Conservation (phyloP, 1,139 yeast species). For the Diutina catenulata region DNA sequence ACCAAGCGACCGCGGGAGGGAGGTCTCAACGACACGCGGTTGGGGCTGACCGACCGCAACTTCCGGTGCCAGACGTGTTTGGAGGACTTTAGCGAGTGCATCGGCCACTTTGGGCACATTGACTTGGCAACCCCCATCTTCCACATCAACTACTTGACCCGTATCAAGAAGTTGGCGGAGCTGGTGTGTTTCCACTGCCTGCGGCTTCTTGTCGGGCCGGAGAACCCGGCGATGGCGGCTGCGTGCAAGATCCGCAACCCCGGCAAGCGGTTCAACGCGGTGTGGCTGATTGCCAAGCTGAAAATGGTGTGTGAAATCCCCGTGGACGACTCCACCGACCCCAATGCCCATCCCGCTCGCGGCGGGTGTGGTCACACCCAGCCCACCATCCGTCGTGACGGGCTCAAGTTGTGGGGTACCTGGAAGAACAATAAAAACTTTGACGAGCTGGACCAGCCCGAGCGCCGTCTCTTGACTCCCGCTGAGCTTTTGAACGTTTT, state of each 20-base stretch:
- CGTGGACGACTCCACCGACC: slow-evolving; percentile 32
- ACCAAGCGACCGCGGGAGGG: slow-evolving; percentile 93
- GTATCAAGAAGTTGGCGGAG: slow-evolving; percentile 90
- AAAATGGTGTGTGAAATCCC: slow-evolving; percentile 96
- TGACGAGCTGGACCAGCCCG: slow-evolving; percentile 85
- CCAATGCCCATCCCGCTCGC: slow-evolving; percentile 50
- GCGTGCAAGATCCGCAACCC: slow-evolving; percentile 89
- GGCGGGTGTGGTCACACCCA: slow-evolving; percentile 99
- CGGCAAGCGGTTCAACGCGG: slow-evolving; percentile 90
- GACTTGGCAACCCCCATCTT: slow-evolving; percentile 97
- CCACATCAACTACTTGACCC: slow-evolving; percentile 90
- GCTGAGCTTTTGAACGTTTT: slow-evolving; percentile 84
- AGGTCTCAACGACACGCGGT: slow-evolving; percentile 91
- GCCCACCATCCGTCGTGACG: slow-evolving; percentile 93
- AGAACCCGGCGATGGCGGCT: slow-evolving; percentile 77
- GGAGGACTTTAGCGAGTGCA: slow-evolving; percentile 98
- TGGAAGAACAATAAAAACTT: slow-evolving; percentile 81
- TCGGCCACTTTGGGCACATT: slow-evolving; percentile 98
- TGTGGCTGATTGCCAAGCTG: slow-evolving; percentile 84
- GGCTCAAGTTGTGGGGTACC: slow-evolving; percentile 90
- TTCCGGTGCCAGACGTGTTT: slow-evolving; percentile 98
- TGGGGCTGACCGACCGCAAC: slow-evolving; percentile 95
- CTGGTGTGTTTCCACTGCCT: slow-evolving; percentile 99
- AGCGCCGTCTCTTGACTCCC: slow-evolving; percentile 79
- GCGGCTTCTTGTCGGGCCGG: slow-evolving; percentile 77